phyloP scores from a whole-genome alignment of 768 basidiomycete species.

The Termitomyces sp. region DNA sequence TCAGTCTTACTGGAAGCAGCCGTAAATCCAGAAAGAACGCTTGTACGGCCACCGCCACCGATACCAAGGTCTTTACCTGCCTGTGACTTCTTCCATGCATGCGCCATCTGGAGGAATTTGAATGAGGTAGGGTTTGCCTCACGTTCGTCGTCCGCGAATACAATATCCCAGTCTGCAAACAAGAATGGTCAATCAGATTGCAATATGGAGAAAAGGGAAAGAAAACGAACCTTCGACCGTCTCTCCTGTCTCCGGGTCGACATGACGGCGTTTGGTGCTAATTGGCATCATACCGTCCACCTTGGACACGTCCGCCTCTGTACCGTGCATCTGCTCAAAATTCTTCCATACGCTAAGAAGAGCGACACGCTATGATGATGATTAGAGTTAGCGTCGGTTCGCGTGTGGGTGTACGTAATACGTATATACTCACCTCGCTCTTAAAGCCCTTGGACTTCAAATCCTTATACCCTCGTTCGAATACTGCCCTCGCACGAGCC shows the following conservation, averaged over 20 bases:
- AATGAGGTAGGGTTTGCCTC: conserved; percentile 91
- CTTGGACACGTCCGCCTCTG: conserved; percentile 67
- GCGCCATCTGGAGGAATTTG: conserved; percentile 95
- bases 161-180: conserved; percentile 82
- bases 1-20: conserved; percentile 28
- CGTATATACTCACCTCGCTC: conserved; percentile 64
- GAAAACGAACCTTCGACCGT: conserved; percentile 72
- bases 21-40: conserved; percentile 46
- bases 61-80: conserved; percentile 33
- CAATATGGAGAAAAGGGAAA: background rate
- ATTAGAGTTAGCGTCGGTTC: background rate
- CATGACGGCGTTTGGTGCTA: conserved; percentile 78
- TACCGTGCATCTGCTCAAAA: conserved; percentile 83
- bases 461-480: conserved; percentile 85
- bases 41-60: conserved; percentile 26
- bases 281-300: conserved; percentile 94
- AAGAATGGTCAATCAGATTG: conserved; percentile 1
- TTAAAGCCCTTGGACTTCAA: conserved; percentile 80
- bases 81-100: conserved; percentile 76
- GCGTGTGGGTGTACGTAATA: background rate
- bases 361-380: conserved; percentile 68
- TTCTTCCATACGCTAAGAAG: conserved; percentile 94
- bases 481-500: conserved; percentile 68
- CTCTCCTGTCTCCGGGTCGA: conserved; percentile 82
- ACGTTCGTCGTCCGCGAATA: conserved; percentile 94